Percentiles rank a stretch among this genome's conserved stretches.
Conservation (phyloP, 495 filamentous ascomycete genomes). For the Bacidia rubella region DNA sequence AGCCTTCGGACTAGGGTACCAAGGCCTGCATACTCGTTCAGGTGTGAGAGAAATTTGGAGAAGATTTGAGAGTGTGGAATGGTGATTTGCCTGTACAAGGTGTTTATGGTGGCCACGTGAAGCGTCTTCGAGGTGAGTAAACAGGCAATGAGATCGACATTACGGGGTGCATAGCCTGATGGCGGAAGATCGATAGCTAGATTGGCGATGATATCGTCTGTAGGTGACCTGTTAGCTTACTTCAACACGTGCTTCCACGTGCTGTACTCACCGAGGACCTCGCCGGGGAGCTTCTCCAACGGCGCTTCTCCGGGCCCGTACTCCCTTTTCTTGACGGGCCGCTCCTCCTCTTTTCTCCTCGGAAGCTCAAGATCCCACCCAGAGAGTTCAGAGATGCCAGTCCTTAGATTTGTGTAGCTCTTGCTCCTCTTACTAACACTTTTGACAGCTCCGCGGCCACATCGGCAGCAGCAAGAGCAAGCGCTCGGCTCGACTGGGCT, state of each 20-base stretch:
- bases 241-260: background rate
- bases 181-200: slow-evolving; percentile 64
- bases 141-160: slow-evolving; percentile 68
- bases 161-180: slow-evolving; percentile 64
- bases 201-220: slow-evolving; percentile 64
- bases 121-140: slow-evolving; percentile 63
- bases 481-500: slow-evolving; percentile 21
- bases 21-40: slow-evolving; percentile 53
- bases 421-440: slow-evolving; percentile 59
- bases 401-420: slow-evolving; percentile 57
- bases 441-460: slow-evolving; percentile 48
- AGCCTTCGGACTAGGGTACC: slow-evolving; percentile 69
- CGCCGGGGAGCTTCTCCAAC: slow-evolving; percentile 56
- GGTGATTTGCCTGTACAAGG: slow-evolving; percentile 71
- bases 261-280: slow-evolving; percentile 52
- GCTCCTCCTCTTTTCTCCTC: slow-evolving; percentile 18
- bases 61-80: slow-evolving; percentile 81
- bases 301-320: slow-evolving; percentile 24
- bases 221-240: slow-evolving; percentile 3
- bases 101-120: slow-evolving; percentile 61
- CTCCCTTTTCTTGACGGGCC: slow-evolving; percentile 18
- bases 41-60: slow-evolving; percentile 65
- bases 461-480: slow-evolving; percentile 55
- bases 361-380: slow-evolving; percentile 43
- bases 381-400: slow-evolving; percentile 28